phyloP scores from a whole-genome alignment of 352 stramenopile genomes.

The Saprolegnia diclina region DNA sequence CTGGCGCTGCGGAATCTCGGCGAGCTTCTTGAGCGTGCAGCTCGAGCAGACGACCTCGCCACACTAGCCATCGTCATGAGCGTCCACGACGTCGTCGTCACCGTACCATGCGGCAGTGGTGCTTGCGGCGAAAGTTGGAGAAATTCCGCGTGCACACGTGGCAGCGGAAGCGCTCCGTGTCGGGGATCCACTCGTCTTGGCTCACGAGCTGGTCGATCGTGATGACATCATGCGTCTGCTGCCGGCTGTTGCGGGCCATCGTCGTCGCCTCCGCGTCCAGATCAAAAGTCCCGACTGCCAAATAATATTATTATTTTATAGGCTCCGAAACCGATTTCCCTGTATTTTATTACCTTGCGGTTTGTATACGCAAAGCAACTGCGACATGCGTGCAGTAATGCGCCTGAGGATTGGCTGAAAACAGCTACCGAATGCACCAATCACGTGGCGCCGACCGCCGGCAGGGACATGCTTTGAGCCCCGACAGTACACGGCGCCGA shows the following conservation, averaged over 20 bases:
- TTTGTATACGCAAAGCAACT: not conserved
- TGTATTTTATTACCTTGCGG: not conserved
- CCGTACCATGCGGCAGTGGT: slow-evolving; percentile 79
- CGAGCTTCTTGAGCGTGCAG: slow-evolving; percentile 83
- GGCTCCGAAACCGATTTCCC: not conserved
- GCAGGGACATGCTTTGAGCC: no score
- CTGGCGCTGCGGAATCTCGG: slow-evolving; percentile 71
- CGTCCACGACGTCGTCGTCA: not conserved
- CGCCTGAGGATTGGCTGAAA: no score
- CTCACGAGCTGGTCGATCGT: slow-evolving; percentile 61
- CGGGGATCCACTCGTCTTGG: slow-evolving; percentile 83
- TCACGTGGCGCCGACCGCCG: no score
- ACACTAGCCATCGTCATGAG: slow-evolving; percentile 38
- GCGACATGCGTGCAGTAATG: no score
- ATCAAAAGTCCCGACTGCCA: not conserved
- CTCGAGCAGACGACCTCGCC: slow-evolving; percentile 83
- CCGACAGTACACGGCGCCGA: no score
- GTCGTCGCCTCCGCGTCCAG: not conserved
- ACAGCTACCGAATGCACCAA: no score
- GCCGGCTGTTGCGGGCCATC: slow-evolving; percentile 2
- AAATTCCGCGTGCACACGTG: slow-evolving; percentile 85
- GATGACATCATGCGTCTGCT: not conserved
- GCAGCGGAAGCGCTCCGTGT: slow-evolving; percentile 82
- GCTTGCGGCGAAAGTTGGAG: slow-evolving; percentile 82
- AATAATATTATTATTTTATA: not conserved